These are phyloP conservation scores for Coprinopsis strossmayeri DNA, from an alignment of 768 basidiomycete species.

Conservation along the genomic window DNA sequence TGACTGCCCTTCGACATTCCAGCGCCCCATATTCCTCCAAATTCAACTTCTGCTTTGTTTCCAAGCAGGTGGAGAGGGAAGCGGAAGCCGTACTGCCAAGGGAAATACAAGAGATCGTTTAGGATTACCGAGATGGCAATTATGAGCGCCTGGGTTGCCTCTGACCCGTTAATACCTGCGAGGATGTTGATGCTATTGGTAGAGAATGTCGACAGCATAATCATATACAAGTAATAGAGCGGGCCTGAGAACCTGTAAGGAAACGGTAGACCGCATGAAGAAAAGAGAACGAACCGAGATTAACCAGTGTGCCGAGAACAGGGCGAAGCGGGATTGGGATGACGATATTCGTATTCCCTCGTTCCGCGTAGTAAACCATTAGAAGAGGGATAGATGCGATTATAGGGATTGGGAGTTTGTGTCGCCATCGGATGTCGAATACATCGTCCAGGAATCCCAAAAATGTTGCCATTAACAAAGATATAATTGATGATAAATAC, in stretches of 20 bases:
- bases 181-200: conserved; percentile 99
- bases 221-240: conserved; percentile 95
- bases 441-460: conserved; percentile 96
- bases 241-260: conserved; percentile 51
- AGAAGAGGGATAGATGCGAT: conserved; percentile 92
- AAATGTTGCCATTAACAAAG: conserved; percentile 85
- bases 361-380: conserved; percentile 94
- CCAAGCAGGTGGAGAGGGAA: conserved; percentile 69
- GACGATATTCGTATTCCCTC: conserved; percentile 89
- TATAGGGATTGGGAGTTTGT: conserved; percentile 95
- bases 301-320: conserved; percentile 72
- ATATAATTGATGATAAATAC: conserved; percentile 90
- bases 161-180: conserved; percentile 95
- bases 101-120: conserved; percentile 93
- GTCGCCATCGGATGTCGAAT: conserved; percentile 97
- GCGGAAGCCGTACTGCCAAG: conserved; percentile 72
- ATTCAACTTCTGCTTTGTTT: conserved; percentile 55
- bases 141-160: conserved; percentile 88
- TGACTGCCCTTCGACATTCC: conserved; percentile 84
- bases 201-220: conserved; percentile 89
- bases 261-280: neutral
- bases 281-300: conserved; percentile 59
- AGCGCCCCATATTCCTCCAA: conserved; percentile 76
- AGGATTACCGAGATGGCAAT: conserved; percentile 86
- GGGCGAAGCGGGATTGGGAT: conserved; percentile 78